Conservation (phyloP, 345 rosid genomes). For the Gynandropsis gynandra region DNA sequence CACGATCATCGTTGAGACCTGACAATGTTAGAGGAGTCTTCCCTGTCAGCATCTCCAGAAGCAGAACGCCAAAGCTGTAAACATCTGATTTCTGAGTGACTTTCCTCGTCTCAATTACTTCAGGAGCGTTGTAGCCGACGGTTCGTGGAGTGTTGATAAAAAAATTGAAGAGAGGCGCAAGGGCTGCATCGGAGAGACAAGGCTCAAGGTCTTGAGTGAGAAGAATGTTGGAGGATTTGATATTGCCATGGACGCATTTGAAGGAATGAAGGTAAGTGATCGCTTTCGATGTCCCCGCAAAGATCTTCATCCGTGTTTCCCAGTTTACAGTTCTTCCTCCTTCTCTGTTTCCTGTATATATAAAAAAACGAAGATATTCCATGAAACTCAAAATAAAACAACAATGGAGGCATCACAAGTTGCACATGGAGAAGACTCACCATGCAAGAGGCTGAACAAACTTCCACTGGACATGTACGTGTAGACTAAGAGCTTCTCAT, state of each 20-base stretch:
- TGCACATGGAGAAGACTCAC: slow-evolving; percentile 23
- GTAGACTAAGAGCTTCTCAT: slow-evolving; percentile 66
- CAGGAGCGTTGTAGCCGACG: slow-evolving; percentile 69
- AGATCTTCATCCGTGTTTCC: slow-evolving; percentile 61
- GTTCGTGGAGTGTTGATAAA: slow-evolving; percentile 43
- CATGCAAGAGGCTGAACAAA: slow-evolving; percentile 59
- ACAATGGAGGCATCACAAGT: neutral
- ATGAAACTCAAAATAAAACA: slow-evolving; percentile 7
- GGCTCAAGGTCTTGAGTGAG: slow-evolving; percentile 51
- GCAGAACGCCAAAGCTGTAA: slow-evolving; percentile 77
- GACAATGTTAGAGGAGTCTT: slow-evolving; percentile 56
- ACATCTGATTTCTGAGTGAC: slow-evolving; percentile 62
- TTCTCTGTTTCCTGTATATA: slow-evolving; percentile 33
- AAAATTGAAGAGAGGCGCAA: slow-evolving; percentile 47
- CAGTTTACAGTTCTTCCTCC: slow-evolving; percentile 45
- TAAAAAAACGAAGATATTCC: neutral
- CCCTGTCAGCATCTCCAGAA: slow-evolving; percentile 73
- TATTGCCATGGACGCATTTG: slow-evolving; percentile 60
- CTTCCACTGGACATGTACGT: slow-evolving; percentile 58
- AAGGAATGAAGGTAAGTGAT: slow-evolving; percentile 52
- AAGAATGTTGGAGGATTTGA: slow-evolving; percentile 68
- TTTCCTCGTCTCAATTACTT: slow-evolving; percentile 55
- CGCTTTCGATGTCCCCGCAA: slow-evolving; percentile 55
- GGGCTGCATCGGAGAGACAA: slow-evolving; percentile 55
- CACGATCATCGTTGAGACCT: slow-evolving; percentile 43